Conservation (phyloP, 140 eudicot species). For the Senecio squalidus region DNA sequence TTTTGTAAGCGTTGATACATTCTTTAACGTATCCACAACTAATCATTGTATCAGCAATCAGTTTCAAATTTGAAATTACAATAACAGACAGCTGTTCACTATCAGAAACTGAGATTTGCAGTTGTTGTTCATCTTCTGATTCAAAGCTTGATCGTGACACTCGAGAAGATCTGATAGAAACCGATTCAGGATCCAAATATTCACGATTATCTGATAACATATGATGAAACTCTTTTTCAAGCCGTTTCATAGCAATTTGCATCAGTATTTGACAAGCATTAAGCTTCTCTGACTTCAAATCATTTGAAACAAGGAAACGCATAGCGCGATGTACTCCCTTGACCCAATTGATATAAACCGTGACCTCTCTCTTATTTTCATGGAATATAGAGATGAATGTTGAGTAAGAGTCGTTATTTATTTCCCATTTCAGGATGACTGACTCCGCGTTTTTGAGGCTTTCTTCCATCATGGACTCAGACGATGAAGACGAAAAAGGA, state of each 20-base stretch:
- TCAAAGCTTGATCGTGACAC: not conserved
- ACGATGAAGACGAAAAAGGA: not conserved
- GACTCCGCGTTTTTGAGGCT: slow-evolving; percentile 26
- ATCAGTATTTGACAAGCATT: slow-evolving; percentile 33
- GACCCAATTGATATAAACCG: slow-evolving; percentile 28
- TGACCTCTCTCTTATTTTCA: slow-evolving; percentile 30
- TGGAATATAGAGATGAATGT: slow-evolving; percentile 33
- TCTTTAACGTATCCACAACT: slow-evolving; percentile 40
- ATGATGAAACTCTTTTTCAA: slow-evolving; percentile 35
- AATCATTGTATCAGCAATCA: slow-evolving; percentile 54
- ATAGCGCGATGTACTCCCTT: slow-evolving; percentile 25
- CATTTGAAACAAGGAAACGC: slow-evolving; percentile 25
- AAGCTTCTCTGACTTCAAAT: slow-evolving; percentile 22
- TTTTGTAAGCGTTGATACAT: slow-evolving; percentile 32
- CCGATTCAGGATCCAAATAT: slow-evolving; percentile 20
- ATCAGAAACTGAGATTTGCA: slow-evolving; percentile 5
- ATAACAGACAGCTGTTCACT: slow-evolving; percentile 1
- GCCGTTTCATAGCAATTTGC: slow-evolving; percentile 42
- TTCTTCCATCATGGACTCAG: slow-evolving; percentile 35
- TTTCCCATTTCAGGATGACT: slow-evolving; percentile 39
- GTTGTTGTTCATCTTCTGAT: slow-evolving; percentile 27
- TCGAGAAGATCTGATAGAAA: slow-evolving; percentile 20
- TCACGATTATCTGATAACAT: slow-evolving; percentile 21
- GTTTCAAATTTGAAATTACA: slow-evolving; percentile 26
- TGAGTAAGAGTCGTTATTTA: slow-evolving; percentile 1